phyloP scores from a whole-genome alignment of 2,329 filamentous ascomycete species.

The Ophiocordyceps polyrhachis-furcata region DNA sequence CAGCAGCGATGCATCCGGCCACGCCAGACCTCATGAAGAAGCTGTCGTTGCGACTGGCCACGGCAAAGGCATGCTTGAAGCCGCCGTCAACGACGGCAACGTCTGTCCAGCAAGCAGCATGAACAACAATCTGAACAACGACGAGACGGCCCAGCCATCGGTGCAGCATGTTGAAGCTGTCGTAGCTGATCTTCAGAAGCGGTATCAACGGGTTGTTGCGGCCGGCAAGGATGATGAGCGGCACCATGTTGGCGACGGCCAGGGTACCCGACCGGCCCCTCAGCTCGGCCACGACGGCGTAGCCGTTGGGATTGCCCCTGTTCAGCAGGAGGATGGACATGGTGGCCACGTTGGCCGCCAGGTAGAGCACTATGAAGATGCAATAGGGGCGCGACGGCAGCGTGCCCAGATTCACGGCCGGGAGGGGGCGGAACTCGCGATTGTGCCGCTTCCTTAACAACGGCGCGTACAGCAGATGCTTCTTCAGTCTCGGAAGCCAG shows the following conservation, averaged over 20 bases:
- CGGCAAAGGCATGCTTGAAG: slow-evolving; percentile 16
- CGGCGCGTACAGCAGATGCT: slow-evolving; percentile 38
- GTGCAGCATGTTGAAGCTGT: slow-evolving; percentile 63
- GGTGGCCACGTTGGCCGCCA: slow-evolving; percentile 41
- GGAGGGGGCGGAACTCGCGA: slow-evolving; percentile 41
- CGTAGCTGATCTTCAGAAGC: slow-evolving; percentile 71
- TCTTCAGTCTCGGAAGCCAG: slow-evolving; percentile 43
- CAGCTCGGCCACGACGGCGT: slow-evolving; percentile 57
- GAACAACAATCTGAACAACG: slow-evolving; percentile 45
- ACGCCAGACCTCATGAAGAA: slow-evolving; percentile 50
- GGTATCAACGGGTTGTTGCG: slow-evolving; percentile 84
- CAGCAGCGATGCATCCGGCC: slow-evolving; percentile 40
- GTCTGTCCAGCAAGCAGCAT: slow-evolving; percentile 54
- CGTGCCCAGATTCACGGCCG: slow-evolving; percentile 38
- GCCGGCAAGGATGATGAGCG: slow-evolving; percentile 68
- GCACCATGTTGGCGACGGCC: slow-evolving; percentile 75
- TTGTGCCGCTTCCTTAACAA: slow-evolving; percentile 47
- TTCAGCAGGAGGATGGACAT: slow-evolving; percentile 41
- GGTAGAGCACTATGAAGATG: slow-evolving; percentile 34
- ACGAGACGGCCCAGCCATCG: slow-evolving; percentile 62
- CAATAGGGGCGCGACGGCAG: slow-evolving; percentile 45
- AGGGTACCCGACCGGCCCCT: slow-evolving; percentile 72
- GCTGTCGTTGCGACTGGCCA: slow-evolving; percentile 2
- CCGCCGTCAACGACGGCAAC: slow-evolving; percentile 49
- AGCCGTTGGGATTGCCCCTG: slow-evolving; percentile 27